Percentiles rank a stretch among this genome's conserved stretches.
Evolutionary conservation across 768 basidiomycete species (phyloP).

Genomic region (Hysterangium stoloniferum): DNA sequence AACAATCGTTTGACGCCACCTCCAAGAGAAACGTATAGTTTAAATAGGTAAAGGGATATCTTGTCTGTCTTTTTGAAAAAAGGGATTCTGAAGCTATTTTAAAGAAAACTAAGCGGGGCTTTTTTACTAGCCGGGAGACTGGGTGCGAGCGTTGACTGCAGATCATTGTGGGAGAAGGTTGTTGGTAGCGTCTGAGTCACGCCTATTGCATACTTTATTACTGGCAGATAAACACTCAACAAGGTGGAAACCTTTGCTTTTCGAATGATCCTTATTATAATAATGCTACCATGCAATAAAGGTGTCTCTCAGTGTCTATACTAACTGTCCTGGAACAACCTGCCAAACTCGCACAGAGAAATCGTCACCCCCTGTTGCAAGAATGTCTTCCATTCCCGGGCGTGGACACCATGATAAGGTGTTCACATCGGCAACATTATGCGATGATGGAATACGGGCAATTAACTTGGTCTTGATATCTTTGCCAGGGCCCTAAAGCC

Average conservation of each 20-base stretch:
- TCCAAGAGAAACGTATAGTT: slow-evolving; percentile 87
- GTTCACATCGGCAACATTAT: slow-evolving; percentile 84
- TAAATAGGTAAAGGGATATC: slow-evolving; percentile 59
- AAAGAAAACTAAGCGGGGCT: slow-evolving; percentile 73
- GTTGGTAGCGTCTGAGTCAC: no score
- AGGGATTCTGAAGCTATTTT: neutral
- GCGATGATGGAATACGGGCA: slow-evolving; percentile 53
- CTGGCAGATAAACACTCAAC: no score
- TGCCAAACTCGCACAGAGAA: slow-evolving; percentile 77
- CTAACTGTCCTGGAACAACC: slow-evolving; percentile 25
- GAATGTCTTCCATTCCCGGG: slow-evolving; percentile 49
- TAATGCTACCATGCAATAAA: neutral
- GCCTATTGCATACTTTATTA: no score
- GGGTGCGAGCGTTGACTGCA: slow-evolving; percentile 65
- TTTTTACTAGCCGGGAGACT: slow-evolving; percentile 75
- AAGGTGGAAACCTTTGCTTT: no score
- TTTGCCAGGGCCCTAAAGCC: neutral
- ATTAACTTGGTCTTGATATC: slow-evolving; percentile 37
- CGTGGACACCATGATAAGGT: slow-evolving; percentile 76
- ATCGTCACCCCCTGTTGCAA: slow-evolving; percentile 86
- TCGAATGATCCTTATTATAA: neutral
- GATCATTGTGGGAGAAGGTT: slow-evolving; percentile 66
- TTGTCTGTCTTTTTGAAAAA: neutral
- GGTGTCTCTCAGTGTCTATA: no score
- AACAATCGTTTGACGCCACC: slow-evolving; percentile 84